Evolutionary conservation across 2,329 filamentous ascomycete genomes (phyloP).

Genomic region (Neocatenulostroma microsporum): DNA sequence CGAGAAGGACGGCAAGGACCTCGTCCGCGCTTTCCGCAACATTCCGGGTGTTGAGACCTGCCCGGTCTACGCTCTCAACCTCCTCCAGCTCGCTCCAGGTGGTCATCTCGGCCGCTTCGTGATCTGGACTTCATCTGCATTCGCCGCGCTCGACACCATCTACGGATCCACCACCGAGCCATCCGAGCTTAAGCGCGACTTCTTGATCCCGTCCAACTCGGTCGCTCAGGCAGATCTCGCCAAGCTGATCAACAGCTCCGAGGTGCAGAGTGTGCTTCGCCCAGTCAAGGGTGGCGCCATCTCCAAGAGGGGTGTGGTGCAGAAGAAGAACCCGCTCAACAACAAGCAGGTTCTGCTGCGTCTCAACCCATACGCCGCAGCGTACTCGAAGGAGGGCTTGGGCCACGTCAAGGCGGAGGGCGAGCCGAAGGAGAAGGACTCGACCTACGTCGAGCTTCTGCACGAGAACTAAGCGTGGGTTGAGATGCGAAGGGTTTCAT

Average conservation of each 20-base stretch:
- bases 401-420: conserved; percentile 59
- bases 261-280: conserved; percentile 92
- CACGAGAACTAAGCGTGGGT: conserved; percentile 39
- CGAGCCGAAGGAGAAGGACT: conserved; percentile 52
- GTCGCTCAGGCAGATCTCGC: conserved; percentile 90
- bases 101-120: conserved; percentile 98
- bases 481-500: not conserved
- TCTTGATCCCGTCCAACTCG: conserved; percentile 86
- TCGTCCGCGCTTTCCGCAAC: conserved; percentile 95
- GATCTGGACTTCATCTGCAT: conserved; percentile 96
- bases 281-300: conserved; percentile 81
- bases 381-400: conserved; percentile 79
- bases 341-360: conserved; percentile 99
- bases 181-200: conserved; percentile 96
- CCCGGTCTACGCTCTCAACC: conserved; percentile 89
- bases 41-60: conserved; percentile 96
- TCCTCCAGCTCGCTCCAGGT: conserved; percentile 97
- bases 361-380: conserved; percentile 94
- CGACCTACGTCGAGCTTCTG: conserved; percentile 44
- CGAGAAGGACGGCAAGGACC: conserved; percentile 87
- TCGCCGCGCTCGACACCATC: conserved; percentile 92
- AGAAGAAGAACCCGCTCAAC: conserved; percentile 99
- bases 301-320: conserved; percentile 83
- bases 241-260: conserved; percentile 98
- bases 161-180: conserved; percentile 89